phyloP scores from a whole-genome alignment of 768 basidiomycete genomes.

The Panaeolus papilionaceus region DNA sequence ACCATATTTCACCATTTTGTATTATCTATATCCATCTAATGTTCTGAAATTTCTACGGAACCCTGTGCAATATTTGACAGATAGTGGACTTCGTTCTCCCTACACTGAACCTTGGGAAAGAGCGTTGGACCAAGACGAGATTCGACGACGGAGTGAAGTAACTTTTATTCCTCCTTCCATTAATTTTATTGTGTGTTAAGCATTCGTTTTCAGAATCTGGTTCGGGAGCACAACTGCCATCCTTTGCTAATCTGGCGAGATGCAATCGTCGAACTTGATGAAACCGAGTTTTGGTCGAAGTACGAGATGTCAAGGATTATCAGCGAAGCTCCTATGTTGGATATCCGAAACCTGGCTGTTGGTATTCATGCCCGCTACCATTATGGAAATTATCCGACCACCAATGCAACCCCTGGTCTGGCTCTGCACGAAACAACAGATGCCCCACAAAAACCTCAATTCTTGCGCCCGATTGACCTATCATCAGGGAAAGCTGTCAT shows the following conservation, averaged over 20 bases:
- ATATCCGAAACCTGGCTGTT: constrained; percentile 61
- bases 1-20: constrained; percentile 78
- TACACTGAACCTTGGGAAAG: constrained; percentile 77
- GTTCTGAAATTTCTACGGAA: constrained; percentile 77
- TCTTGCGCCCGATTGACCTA: constrained; percentile 41
- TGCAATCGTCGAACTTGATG: constrained; percentile 64
- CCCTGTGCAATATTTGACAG: constrained; percentile 68
- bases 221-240: constrained; percentile 77
- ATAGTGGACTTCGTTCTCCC: constrained; percentile 56
- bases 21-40: constrained; percentile 93
- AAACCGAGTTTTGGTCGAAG: constrained; percentile 70
- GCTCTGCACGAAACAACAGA: not conserved
- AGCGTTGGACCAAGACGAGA: constrained; percentile 69
- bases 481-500: constrained; percentile 48
- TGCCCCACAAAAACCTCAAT: constrained; percentile 25
- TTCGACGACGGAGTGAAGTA: constrained; percentile 79
- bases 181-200: not conserved
- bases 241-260: constrained; percentile 74
- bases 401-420: not conserved
- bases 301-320: constrained; percentile 67
- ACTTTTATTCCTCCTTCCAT: constrained; percentile 23
- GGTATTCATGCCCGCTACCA: constrained; percentile 46
- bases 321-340: constrained; percentile 74
- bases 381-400: not conserved
- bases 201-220: constrained; percentile 54